A percentile compares a stretch with the other conserved stretches of the same genome.
These are phyloP conservation scores for Ambispora gerdemannii DNA, from an alignment of 192 early-diverging fungal genomes.

Conservation along the genomic window DNA sequence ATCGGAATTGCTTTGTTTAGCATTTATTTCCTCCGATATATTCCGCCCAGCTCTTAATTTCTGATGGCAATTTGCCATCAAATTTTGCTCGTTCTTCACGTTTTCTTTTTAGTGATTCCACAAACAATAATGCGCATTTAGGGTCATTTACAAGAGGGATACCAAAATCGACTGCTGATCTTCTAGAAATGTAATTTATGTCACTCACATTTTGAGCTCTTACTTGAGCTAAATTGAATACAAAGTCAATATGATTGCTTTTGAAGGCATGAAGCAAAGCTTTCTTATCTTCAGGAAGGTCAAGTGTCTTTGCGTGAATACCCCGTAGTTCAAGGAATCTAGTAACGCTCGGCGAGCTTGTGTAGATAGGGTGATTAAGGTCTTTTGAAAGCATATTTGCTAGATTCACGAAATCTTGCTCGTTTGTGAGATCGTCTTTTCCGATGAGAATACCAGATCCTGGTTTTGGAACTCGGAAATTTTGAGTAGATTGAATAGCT, in stretches of 20 bases:
- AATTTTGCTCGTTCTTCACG: slow-evolving; percentile 37
- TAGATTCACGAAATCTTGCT: slow-evolving; percentile 67
- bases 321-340: slow-evolving; percentile 45
- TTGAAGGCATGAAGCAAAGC: slow-evolving; percentile 56
- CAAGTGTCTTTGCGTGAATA: slow-evolving; percentile 46
- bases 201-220: slow-evolving; percentile 57
- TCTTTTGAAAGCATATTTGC: slow-evolving; percentile 55
- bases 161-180: slow-evolving; percentile 95
- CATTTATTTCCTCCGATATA: slow-evolving; percentile 55
- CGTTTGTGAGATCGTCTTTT: slow-evolving; percentile 68
- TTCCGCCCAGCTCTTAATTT: slow-evolving; percentile 68
- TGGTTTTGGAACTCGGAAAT: slow-evolving; percentile 78
- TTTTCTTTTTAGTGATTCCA: slow-evolving; percentile 69
- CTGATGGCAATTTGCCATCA: slow-evolving; percentile 52
- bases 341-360: slow-evolving; percentile 60
- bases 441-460: slow-evolving; percentile 67
- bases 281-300: slow-evolving; percentile 51
- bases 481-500: slow-evolving; percentile 91
- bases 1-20: too few species aligned
- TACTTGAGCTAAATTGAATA: slow-evolving; percentile 67
- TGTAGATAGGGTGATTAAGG: slow-evolving; percentile 68
- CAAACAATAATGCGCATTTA: slow-evolving; percentile 90
- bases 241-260: slow-evolving; percentile 64
- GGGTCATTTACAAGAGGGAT: slow-evolving; percentile 94
- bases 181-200: slow-evolving; percentile 76